Evolutionary conservation across 306 rosid species (phyloP), one percentile per base, ranked within the genome.

Genomic region (Vigna hirtella): DNA sequence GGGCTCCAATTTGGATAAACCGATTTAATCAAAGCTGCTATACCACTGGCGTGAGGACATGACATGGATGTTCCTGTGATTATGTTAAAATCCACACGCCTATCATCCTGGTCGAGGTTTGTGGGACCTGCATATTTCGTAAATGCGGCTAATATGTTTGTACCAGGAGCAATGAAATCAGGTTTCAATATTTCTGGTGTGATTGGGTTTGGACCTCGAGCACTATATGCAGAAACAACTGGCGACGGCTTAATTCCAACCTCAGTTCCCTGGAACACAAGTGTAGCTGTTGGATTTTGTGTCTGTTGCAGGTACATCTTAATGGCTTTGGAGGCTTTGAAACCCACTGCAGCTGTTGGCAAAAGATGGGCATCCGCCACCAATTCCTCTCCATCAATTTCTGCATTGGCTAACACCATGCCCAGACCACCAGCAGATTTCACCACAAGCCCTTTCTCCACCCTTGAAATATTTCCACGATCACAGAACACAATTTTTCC

Each of bases 61-160:
- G 97, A 83, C 98, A 93, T 93, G 15, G 98, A 93, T 64, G 98
- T 93, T 4, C 98, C 98, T 0, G 96, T 90, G 18, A 90, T 68
- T 28, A 93, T 88, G 87, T 93, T 91, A 90, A 91, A 93, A 1
- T 83, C 87, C 75, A 90, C 98, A 30, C 92, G 97, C 81, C 97
- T 80, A 5, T n/a, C 4, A 74, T 93, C 98, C 0, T 40, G 9
- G 0, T 74, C 32, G 7, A 86, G 22, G 0, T 82, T 82, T 0
- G 87, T 83, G 1, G 93, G 98, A 16, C 88, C 82, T 10, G 70
- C 67, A 0, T 45, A 16, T 16, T 73, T 85, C 0, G 93, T 66
- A 91, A 86, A 91, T 16, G 88, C 92, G 0, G 97, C 98, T 48
- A 93, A 34, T 76, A 93, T 91, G 83, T 91, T 88, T 50, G 91